A percentile compares a stretch with the other conserved stretches of the same genome.
Evolutionary conservation across 495 filamentous ascomycete species (phyloP).

Genomic region (Peziza echinospora): DNA sequence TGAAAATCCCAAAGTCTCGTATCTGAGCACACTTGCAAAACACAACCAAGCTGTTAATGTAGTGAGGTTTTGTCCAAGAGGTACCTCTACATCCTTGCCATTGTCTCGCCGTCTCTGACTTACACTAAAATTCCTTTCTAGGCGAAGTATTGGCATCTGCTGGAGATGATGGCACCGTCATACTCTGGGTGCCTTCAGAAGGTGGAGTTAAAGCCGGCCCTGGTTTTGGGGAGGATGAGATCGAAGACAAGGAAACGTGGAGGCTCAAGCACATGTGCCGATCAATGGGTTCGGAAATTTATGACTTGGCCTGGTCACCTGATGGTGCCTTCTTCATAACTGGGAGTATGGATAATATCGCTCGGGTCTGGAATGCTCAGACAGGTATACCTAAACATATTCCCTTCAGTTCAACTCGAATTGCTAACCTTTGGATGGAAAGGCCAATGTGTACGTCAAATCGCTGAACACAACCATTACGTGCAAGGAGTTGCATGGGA

Average conservation of each 20-base stretch:
- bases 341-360: conserved; percentile 97
- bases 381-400: too few relatives aligned
- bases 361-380: conserved; percentile 85
- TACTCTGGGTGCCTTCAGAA: conserved; percentile 86
- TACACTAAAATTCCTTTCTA: conserved; percentile 21
- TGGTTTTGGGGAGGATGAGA: conserved; percentile 45
- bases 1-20: conserved; percentile 73
- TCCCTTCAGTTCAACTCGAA: too few relatives aligned
- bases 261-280: conserved; percentile 93
- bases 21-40: conserved; percentile 72
- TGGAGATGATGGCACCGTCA: conserved; percentile 89
- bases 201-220: conserved; percentile 31
- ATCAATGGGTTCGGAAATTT: conserved; percentile 80
- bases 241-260: conserved; percentile 94
- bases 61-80: conserved; percentile 82
- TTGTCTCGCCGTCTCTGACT: too few relatives aligned
- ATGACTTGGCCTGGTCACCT: conserved; percentile 94
- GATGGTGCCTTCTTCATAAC: conserved; percentile 94
- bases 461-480: conserved; percentile 97
- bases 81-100: too few relatives aligned
- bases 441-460: conserved; percentile 86
- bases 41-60: conserved; percentile 98
- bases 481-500: conserved; percentile 99
- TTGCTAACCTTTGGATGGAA: conserved; percentile 7
- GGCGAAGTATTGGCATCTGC: conserved; percentile 86